Base-by-base conservation (phyloP, 2,329 filamentous ascomycete genomes). In the Hortaea sp. region DNA sequence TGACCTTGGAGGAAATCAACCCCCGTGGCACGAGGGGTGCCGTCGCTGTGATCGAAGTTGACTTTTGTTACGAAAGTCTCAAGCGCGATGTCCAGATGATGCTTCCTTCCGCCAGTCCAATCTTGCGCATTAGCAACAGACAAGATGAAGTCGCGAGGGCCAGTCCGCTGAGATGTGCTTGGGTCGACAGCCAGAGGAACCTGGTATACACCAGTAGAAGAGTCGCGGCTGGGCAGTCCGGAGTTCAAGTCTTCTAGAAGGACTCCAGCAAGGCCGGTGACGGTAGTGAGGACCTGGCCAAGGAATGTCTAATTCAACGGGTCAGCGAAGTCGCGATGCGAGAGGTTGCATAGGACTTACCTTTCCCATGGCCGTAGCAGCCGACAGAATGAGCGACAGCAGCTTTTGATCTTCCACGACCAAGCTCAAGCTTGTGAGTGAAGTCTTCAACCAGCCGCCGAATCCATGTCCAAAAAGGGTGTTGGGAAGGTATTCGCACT, bases 21-120 rank as follows among this genome's bases (percentile, higher is more conserved):
- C 47, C 68, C 68, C 27, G 61, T 65, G 1, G 69, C 69, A 29
- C 57, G 81, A 2, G 78, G 70, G 50, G 75, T 74, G n/a, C 32
- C n/a, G 32, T n/a, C n/a, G 32, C 67, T 59, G 12, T 74, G 79
- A 34, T 84, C 81, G 53, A 82, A 84, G 34, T 69, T 69, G 61
- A 88, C 65, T 61, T 81, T 82, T 44, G 82, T 81, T 50, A 78
- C 84, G 41, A 85, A 66, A 32, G 74, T 78, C 64, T 83, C 83
- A 2, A 74, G 68, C 40, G 70, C 68, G 44, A 82, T 67, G 48
- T 79, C 75, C 1, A 82, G 71, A 39, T 71, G 73, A 57, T 79
- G 80, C 51, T 65, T 72, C 57, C 73, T 72, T 37, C 66, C 68
- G 29, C 76, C 76, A 48, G 78, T 68, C 2, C 54, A 47, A 56